Evolutionary conservation across 139 green algal species (phyloP), one percentile per base, ranked within the genome.

Genomic region (Coelastrella sp.): DNA sequence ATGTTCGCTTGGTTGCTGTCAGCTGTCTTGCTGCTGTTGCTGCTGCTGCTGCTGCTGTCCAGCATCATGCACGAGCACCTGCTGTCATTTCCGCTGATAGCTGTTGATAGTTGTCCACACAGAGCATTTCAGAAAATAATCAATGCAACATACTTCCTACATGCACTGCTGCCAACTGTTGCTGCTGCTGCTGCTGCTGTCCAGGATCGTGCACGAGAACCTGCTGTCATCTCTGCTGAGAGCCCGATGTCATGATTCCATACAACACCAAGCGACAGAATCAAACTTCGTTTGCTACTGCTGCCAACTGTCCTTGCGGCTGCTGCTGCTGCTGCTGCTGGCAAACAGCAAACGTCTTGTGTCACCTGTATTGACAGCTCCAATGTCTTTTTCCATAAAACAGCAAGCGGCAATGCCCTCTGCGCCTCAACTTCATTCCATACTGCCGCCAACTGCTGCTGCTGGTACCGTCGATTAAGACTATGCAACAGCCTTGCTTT

Each of bases 171-270:
- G 14, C 5, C 22, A 56, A 10, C 47, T 73, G 77, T 54, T 66
- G 77, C 59, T 22, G n/a, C 68, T 76, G 80, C 90, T 90, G 78
- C 79, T 85, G 79, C 86, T 80, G 47, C 82, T 88, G 14, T 47
- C 32, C 84, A 85, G 74, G 82, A n/a, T 57, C 80, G 59, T 94
- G 32, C 92, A 94, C 73, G 64, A 85, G 47, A 10, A 17, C 10
- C 71, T 93, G 83, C 85, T 96, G 78, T 20, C 59, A 17, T 86
- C 56, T 3, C 90, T 98, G 58, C 87, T 97, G 83, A 64, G 87
- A 11, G 95, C 94, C 54, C 95, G 20, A 96, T 99, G 95, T 89
- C 92, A 23, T 99, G 98, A 92, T 99, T 97, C 93, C 96, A 99
- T 92, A 95, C 94, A 61, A 99, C 95, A 4, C 97, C 96, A 0